Base-by-base conservation (phyloP, 176 grass and related monocot species). In the Triticum dicoccoides region DNA sequence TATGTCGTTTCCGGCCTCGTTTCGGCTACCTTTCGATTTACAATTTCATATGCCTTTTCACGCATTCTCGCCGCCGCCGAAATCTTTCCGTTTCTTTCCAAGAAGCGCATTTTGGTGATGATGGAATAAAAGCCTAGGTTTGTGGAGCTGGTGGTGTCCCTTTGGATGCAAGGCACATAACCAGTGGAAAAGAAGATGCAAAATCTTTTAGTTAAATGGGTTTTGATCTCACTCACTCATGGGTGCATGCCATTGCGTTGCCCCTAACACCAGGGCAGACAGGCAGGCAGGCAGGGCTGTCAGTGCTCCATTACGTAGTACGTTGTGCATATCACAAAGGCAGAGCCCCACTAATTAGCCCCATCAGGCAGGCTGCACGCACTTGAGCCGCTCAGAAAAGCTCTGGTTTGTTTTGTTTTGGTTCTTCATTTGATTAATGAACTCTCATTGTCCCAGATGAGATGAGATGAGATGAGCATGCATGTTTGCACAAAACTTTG, bases 341-440 rank as follows among this genome's bases (percentile, higher is more conserved):
- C 45, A 75, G 72, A 75, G 13, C 69, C 61, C 83, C 88, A 85
- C 88, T 89, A 67, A 89, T 89, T 81, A 81, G 61, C 69, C 77
- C 69, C 83, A 89, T 84, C 78, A 67, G 76, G 58, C 13, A 15
- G 5, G 37, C 29, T 11, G 42, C 69, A 73, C 41, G 81, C 65
- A 80, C 76, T 86, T 71, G 76, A 72, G 42, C 58, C 54, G 32
- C 54, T 72, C 2, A 15, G 56, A 85, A 89, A 89, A 74, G 82
- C 5, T 62, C 33, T 14, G 8, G 11, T 27, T 79, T 78, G 45
- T 34, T 18, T 27, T 1, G 68, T 73, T 75, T 25, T 67, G 29
- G 10, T 15, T 24, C 71, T 21, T 47, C 67, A 11, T 77, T 80
- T 64, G 52, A 80, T 71, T 20, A 9, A 59, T 25, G 71, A 15